Conservation (phyloP, 768 basidiomycete genomes). For the Pleurotus djamor region DNA sequence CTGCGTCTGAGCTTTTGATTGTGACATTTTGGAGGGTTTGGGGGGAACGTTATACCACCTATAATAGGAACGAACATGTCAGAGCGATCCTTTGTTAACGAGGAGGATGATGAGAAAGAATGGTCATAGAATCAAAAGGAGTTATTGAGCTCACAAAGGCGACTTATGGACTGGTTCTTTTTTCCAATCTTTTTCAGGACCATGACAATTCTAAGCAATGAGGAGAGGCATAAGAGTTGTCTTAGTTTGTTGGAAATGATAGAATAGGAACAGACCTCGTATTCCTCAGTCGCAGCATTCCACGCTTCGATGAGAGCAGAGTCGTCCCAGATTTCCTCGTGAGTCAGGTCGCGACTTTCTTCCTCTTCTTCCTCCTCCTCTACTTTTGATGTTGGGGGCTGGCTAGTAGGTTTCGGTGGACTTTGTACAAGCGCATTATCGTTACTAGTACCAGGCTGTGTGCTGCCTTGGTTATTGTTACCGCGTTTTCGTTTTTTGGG, state of each 20-base stretch:
- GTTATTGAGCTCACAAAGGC: slow-evolving; percentile 53
- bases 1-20: slow-evolving; percentile 9
- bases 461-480: slow-evolving; percentile 26
- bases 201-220: slow-evolving; percentile 55
- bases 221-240: background rate
- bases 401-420: no score
- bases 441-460: no score
- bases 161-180: slow-evolving; percentile 67
- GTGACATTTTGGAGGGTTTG: slow-evolving; percentile 10
- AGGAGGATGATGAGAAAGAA: background rate
- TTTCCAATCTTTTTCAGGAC: slow-evolving; percentile 73
- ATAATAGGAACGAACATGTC: background rate
- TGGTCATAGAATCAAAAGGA: background rate
- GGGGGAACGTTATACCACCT: slow-evolving; percentile 82
- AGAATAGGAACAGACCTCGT: slow-evolving; percentile 44
- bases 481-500: slow-evolving; percentile 57
- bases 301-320: slow-evolving; percentile 80
- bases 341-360: slow-evolving; percentile 63
- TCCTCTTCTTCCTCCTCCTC: slow-evolving; percentile 26
- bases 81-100: background rate
- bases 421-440: no score
- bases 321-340: slow-evolving; percentile 86
- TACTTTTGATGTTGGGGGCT: no score
- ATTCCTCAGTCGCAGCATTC: slow-evolving; percentile 83
- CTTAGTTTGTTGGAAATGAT: background rate